Percentiles rank a stretch among this genome's conserved stretches.
These are phyloP conservation scores for Panicum hallii DNA, from an alignment of 202 grass and related monocot species.

Conservation along the genomic window DNA sequence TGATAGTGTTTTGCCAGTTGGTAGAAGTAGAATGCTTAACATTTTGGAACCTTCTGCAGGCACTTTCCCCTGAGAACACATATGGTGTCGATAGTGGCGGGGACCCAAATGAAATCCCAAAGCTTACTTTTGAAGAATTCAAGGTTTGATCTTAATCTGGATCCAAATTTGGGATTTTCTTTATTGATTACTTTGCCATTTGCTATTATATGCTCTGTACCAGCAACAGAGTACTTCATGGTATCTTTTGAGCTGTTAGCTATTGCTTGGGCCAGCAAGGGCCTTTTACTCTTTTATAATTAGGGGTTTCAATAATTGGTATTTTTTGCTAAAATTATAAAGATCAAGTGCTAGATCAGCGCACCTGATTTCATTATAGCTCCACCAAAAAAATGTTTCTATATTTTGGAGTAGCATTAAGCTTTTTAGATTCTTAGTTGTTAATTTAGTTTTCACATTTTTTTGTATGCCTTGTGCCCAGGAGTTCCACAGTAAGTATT, in stretches of 20 bases:
- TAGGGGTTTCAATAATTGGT: constrained; percentile 4
- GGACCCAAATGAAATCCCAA: constrained; percentile 96
- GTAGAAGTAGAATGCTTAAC: constrained; percentile 25
- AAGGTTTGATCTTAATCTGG: constrained; percentile 65
- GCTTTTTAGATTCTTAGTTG: constrained; percentile 35
- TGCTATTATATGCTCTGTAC: constrained; percentile 12
- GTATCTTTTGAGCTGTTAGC: constrained; percentile 11
- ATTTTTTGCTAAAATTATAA: constrained; percentile 22
- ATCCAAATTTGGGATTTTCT: constrained; percentile 33
- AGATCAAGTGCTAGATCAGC: constrained; percentile 16
- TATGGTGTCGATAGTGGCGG: constrained; percentile 99
- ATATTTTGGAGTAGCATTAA: constrained; percentile 26
- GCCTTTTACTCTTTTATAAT: constrained; percentile 7
- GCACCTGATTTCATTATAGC: constrained; percentile 5
- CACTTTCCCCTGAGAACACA: constrained; percentile 93
- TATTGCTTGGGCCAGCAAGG: background rate
- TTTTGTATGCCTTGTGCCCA: constrained; percentile 45
- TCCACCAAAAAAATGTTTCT: background rate
- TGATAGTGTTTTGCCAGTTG: constrained; percentile 24
- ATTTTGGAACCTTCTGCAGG: constrained; percentile 56
- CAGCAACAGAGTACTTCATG: background rate
- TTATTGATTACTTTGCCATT: constrained; percentile 5
- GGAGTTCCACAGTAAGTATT: constrained; percentile 93
- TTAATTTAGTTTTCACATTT: constrained; percentile 20
- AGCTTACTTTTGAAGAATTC: constrained; percentile 98